Percentiles rank a stretch among this genome's conserved stretches.
Conservation (phyloP, 2,329 filamentous ascomycete genomes). For the Fusarium penzigii region DNA sequence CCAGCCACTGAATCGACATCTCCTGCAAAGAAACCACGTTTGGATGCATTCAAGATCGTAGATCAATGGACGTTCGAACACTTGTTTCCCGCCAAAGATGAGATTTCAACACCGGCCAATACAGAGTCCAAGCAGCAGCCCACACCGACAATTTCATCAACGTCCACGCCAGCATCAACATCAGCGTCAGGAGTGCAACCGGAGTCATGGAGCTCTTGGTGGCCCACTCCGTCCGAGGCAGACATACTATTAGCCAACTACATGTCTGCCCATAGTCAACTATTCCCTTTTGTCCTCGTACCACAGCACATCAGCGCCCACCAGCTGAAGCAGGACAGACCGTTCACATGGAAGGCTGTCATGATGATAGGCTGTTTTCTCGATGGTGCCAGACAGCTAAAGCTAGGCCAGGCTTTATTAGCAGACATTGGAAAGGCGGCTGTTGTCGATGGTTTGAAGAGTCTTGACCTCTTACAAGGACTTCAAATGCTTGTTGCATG, state of each 20-base stretch:
- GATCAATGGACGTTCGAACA: slow-evolving; percentile 32
- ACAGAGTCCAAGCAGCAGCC: slow-evolving; percentile 7
- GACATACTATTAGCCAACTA: slow-evolving; percentile 41
- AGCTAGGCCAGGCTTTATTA: slow-evolving; percentile 46
- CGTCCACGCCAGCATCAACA: background rate
- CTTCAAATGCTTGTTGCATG: slow-evolving; percentile 48
- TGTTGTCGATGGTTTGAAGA: slow-evolving; percentile 43
- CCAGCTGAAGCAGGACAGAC: slow-evolving; percentile 39
- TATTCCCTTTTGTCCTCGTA: slow-evolving; percentile 50
- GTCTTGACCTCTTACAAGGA: slow-evolving; percentile 49
- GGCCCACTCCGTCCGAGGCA: slow-evolving; percentile 45
- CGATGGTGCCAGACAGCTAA: slow-evolving; percentile 46
- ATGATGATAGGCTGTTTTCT: slow-evolving; percentile 47
- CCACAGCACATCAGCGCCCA: slow-evolving; percentile 37
- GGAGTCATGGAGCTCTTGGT: slow-evolving; percentile 35
- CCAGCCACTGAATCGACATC: slow-evolving; percentile 8
- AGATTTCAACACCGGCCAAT: slow-evolving; percentile 1
- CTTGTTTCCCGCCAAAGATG: slow-evolving; percentile 35
- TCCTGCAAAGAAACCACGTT: slow-evolving; percentile 4
- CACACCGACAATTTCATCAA: slow-evolving; percentile 8
- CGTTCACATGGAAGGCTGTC: slow-evolving; percentile 51
- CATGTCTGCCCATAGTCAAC: slow-evolving; percentile 32
- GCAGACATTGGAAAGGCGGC: slow-evolving; percentile 43
- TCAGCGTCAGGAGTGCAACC: background rate
- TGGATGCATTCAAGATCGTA: slow-evolving; percentile 9